Percentiles rank a stretch among this genome's conserved stretches.
Conservation (phyloP, 2,329 filamentous ascomycete species). For the Colletotrichum sp. region DNA sequence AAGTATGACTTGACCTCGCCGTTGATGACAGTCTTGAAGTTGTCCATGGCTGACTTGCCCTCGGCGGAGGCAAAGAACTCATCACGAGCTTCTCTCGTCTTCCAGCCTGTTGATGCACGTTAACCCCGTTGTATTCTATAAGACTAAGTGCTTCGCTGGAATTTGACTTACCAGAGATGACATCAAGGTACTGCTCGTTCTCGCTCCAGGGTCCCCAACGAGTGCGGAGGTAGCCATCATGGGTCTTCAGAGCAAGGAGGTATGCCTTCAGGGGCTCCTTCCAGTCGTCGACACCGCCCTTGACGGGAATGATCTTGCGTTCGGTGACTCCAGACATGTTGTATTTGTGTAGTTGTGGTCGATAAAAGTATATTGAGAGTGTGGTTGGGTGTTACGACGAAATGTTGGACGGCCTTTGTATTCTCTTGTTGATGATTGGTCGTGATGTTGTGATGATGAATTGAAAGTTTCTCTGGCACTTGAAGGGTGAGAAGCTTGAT, state of each 20-base stretch:
- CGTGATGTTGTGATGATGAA: not conserved
- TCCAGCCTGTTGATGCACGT: not conserved
- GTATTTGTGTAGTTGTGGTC: not conserved
- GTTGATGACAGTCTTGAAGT: not conserved
- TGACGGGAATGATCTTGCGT: conserved; percentile 13
- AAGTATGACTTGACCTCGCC: conserved; percentile 5
- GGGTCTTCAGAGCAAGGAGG: conserved; percentile 6
- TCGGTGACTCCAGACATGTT: conserved; percentile 11
- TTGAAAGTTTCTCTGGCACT: not conserved
- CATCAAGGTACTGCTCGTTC: conserved; percentile 5
- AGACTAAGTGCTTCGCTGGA: not conserved
- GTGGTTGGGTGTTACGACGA: not conserved
- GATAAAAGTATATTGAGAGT: not conserved
- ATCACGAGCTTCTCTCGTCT: conserved; percentile 4
- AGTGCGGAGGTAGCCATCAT: conserved; percentile 12
- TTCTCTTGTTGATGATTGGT: not conserved
- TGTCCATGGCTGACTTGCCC: not conserved
- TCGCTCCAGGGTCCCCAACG: conserved; percentile 17
- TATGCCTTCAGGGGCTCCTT: conserved; percentile 11
- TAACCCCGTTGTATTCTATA: not conserved
- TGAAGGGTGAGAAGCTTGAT: not conserved
- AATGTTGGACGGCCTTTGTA: not conserved
- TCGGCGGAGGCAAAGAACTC: conserved; percentile 4
- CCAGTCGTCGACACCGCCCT: conserved; percentile 11
- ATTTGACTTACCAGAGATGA: conserved; percentile 2